Percentiles rank a stretch among this genome's conserved stretches.
These are phyloP conservation scores for barley (Hordeum vulgare) DNA, from an alignment of 176 grass and related monocot species.

Conservation along the genomic window MorexV3_pseudomolecules_assembly NC_058522.1:579613685-579614184, in stretches of 20 bases:
- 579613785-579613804: constrained; percentile 66
- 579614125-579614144: constrained; percentile 61
- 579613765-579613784: constrained; percentile 66
- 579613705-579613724: constrained; percentile 75
- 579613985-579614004: constrained; percentile 5
- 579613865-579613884: constrained; percentile 45
- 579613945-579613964: constrained; percentile 53
- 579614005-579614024: background rate
- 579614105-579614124: constrained; percentile 47
- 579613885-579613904: constrained; percentile 54
- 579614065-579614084: constrained; percentile 6
- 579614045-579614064: background rate
- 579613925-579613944: constrained; percentile 42
- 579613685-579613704: constrained; percentile 72
- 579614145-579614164: constrained; percentile 48
- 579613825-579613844: constrained; percentile 57
- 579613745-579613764: constrained; percentile 90
- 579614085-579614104: constrained; percentile 55
- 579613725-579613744: constrained; percentile 83
- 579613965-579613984: constrained; percentile 65
- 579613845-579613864: constrained; percentile 45
- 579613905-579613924: constrained; percentile 58
- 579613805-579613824: constrained; percentile 28
- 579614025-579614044: constrained; percentile 10
- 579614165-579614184: background rate